Evolutionary conservation across 2,329 filamentous ascomycete species (phyloP).

Genomic region (Botrytis hyacinthi): DNA sequence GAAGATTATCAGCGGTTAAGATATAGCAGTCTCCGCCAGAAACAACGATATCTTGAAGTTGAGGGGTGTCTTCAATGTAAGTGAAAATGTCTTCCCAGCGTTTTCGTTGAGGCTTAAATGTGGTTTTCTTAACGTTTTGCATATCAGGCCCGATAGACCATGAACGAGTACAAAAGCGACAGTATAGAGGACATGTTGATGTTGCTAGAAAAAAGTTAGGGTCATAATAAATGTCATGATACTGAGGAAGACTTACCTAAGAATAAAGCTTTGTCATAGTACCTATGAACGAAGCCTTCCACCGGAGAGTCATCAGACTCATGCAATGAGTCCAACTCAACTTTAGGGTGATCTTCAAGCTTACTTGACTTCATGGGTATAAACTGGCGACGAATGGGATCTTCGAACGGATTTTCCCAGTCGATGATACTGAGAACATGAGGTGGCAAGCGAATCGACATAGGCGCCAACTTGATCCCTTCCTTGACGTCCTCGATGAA

Average conservation of each 20-base stretch:
- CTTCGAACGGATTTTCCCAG: slow-evolving; percentile 57
- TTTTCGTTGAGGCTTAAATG: slow-evolving; percentile 42
- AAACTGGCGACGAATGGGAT: slow-evolving; percentile 61
- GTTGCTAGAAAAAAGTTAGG: slow-evolving; percentile 45
- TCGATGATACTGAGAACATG: slow-evolving; percentile 58
- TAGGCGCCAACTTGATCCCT: slow-evolving; percentile 54
- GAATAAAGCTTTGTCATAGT: slow-evolving; percentile 61
- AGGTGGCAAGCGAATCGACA: slow-evolving; percentile 60
- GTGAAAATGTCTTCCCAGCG: slow-evolving; percentile 57
- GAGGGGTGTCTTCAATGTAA: slow-evolving; percentile 52
- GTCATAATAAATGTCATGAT: background rate
- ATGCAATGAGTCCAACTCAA: slow-evolving; percentile 57
- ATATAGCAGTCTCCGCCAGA: slow-evolving; percentile 63
- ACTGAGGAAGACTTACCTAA: slow-evolving; percentile 46
- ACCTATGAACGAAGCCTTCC: slow-evolving; percentile 59
- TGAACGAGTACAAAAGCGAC: slow-evolving; percentile 60
- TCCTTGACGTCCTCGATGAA: slow-evolving; percentile 54
- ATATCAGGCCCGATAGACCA: slow-evolving; percentile 58
- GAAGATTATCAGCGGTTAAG: slow-evolving; percentile 51
- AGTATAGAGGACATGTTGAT: slow-evolving; percentile 62
- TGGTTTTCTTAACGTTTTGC: slow-evolving; percentile 48
- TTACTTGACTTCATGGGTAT: slow-evolving; percentile 55
- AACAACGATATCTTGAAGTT: slow-evolving; percentile 57
- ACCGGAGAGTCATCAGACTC: slow-evolving; percentile 57
- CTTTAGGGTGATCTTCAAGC: slow-evolving; percentile 52